These are phyloP conservation scores for Fusarium tjaetaba DNA, from an alignment of 2,329 filamentous ascomycete species.

Conservation along the genomic window DNA sequence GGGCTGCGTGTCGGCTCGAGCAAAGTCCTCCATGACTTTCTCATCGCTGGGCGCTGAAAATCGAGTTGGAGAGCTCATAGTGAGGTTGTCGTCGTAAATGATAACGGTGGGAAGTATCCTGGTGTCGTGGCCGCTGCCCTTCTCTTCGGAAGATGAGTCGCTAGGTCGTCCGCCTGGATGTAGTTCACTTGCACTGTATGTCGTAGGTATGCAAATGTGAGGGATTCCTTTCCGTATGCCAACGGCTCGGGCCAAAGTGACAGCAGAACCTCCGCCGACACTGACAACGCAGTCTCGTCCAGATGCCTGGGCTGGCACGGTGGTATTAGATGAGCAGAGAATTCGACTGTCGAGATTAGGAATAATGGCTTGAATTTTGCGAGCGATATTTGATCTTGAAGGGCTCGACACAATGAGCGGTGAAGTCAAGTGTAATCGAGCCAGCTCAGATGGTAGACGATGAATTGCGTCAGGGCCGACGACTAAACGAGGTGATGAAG, in stretches of 20 bases:
- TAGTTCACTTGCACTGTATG: slow-evolving; percentile 70
- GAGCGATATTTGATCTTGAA: slow-evolving; percentile 50
- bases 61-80: slow-evolving; percentile 39
- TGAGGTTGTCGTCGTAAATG: slow-evolving; percentile 53
- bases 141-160: background rate
- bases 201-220: slow-evolving; percentile 69
- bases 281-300: slow-evolving; percentile 67
- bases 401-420: slow-evolving; percentile 53
- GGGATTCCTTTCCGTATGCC: slow-evolving; percentile 62
- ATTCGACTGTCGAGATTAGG: slow-evolving; percentile 48
- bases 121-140: background rate
- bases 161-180: background rate
- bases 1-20: slow-evolving; percentile 9
- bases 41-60: slow-evolving; percentile 45
- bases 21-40: slow-evolving; percentile 28
- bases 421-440: slow-evolving; percentile 44
- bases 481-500: slow-evolving; percentile 47
- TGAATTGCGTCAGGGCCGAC: slow-evolving; percentile 48
- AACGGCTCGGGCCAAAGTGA: slow-evolving; percentile 67
- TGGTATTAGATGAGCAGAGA: slow-evolving; percentile 47
- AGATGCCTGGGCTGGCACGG: slow-evolving; percentile 33
- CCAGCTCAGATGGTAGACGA: slow-evolving; percentile 49
- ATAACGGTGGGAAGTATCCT: slow-evolving; percentile 45
- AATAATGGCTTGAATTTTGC: slow-evolving; percentile 47
- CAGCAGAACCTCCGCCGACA: slow-evolving; percentile 70